Conservation (phyloP, 768 basidiomycete genomes). For the Russula sp. region DNA sequence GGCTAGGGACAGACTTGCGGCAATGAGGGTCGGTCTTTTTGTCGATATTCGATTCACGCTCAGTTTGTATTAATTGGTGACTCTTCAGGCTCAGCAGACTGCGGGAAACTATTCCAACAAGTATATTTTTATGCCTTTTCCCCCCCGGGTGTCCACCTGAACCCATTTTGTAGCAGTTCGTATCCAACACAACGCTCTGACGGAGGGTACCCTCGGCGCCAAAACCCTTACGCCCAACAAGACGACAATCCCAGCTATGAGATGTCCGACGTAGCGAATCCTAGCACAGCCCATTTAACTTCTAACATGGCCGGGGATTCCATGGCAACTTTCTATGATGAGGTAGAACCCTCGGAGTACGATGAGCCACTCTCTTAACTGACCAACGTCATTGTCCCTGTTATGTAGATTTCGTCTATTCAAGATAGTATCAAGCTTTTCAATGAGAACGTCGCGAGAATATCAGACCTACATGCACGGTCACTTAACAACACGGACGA, state of each 20-base stretch:
- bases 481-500: constrained; percentile 52
- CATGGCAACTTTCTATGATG: constrained; percentile 71
- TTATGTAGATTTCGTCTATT: constrained; percentile 46
- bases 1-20: constrained; percentile 90
- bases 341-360: constrained; percentile 47
- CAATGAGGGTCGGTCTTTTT: constrained; percentile 63
- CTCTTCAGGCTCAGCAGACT: constrained; percentile 60
- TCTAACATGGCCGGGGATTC: constrained; percentile 42
- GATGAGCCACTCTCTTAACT: constrained; percentile 1
- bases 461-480: constrained; percentile 50
- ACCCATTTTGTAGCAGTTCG: constrained; percentile 17
- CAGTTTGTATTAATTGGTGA: constrained; percentile 7
- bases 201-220: constrained; percentile 38
- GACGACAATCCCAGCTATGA: constrained; percentile 59
- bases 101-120: constrained; percentile 48
- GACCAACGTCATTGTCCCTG: background rate
- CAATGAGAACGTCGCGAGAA: constrained; percentile 45
- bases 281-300: constrained; percentile 45
- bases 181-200: constrained; percentile 26
- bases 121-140: constrained; percentile 39
- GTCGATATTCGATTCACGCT: constrained; percentile 12
- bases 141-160: constrained; percentile 6
- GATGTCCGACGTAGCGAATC: constrained; percentile 68
- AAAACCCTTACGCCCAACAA: constrained; percentile 67
- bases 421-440: constrained; percentile 47